phyloP scores from a whole-genome alignment of 139 green algal species.

The Chara braunii region DNA sequence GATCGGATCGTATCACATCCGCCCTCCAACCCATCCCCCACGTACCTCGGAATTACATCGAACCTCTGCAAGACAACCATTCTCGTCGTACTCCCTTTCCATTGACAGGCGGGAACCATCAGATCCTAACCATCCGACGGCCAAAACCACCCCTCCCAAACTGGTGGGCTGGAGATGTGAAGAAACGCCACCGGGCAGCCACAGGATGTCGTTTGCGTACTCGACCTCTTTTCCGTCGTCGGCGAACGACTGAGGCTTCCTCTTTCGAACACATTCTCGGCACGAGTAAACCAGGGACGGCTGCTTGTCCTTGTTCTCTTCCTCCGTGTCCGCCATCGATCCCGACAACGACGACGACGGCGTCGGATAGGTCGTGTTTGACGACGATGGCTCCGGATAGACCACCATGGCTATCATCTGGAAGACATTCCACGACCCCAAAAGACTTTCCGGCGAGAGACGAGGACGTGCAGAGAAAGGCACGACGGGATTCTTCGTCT shows the following conservation, averaged over 20 bases:
- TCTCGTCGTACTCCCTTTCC: conserved; percentile 23
- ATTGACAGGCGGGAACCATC: conserved; percentile 11
- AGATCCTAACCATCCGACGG: conserved; percentile 6
- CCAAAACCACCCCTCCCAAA: neutral
- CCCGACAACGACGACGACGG: neutral
- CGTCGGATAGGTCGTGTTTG: neutral
- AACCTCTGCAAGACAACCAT: conserved; percentile 7
- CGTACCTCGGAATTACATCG: conserved; percentile 12
- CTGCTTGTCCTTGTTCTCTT: neutral
- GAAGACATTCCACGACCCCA: conserved; percentile 27
- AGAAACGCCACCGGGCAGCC: conserved; percentile 17
- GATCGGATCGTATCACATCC: no score
- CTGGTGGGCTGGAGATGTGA: neutral
- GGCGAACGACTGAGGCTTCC: neutral
- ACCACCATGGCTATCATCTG: conserved; percentile 2
- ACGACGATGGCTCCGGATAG: neutral
- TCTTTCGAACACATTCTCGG: conserved; percentile 15
- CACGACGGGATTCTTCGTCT: no score
- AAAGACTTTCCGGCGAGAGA: no score
- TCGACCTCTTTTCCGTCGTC: neutral
- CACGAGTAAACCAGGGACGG: conserved; percentile 16
- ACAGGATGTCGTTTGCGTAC: conserved; percentile 19
- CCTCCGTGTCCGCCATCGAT: neutral
- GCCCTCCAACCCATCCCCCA: conserved; percentile 13
- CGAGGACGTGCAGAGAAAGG: no score